phyloP scores from a whole-genome alignment of 2,329 filamentous ascomycete genomes.

The Fusarium lateritium region DNA sequence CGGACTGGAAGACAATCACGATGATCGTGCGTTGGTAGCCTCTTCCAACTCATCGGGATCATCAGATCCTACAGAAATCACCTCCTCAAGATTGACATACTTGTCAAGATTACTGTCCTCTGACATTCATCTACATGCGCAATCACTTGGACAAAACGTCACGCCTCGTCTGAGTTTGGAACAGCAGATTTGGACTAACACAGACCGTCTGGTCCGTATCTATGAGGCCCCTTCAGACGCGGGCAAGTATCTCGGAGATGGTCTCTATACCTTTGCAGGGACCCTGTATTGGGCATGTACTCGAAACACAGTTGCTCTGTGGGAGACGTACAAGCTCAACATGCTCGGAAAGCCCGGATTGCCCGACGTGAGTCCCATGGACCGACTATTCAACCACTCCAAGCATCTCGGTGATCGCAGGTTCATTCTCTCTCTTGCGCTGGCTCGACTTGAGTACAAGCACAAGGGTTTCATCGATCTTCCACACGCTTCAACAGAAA shows the following conservation, averaged over 20 bases:
- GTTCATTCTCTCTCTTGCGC: constrained; percentile 41
- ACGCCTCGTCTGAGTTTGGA: constrained; percentile 3
- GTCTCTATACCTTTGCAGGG: constrained; percentile 42
- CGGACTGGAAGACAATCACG: constrained; percentile 10
- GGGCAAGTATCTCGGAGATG: constrained; percentile 42
- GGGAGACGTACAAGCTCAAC: constrained; percentile 40
- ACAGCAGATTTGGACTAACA: constrained; percentile 41
- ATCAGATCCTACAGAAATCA: not conserved
- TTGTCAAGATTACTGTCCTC: constrained; percentile 2
- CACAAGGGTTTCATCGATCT: constrained; percentile 41
- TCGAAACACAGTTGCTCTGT: constrained; percentile 41
- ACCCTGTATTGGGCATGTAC: constrained; percentile 47
- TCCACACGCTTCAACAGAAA: constrained; percentile 3
- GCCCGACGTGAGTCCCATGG: constrained; percentile 23
- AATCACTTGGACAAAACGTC: constrained; percentile 5
- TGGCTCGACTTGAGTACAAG: constrained; percentile 42
- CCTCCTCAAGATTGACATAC: not conserved
- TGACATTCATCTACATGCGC: constrained; percentile 3
- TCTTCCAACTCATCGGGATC: constrained; percentile 7
- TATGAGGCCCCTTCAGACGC: constrained; percentile 44
- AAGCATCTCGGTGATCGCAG: constrained; percentile 39
- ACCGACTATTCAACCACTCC: constrained; percentile 46
- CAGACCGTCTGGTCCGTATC: constrained; percentile 44
- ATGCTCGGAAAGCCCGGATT: constrained; percentile 5
- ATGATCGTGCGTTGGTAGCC: not conserved